Evolutionary conservation across 176 grass and related monocot species (phyloP).

Genomic region (Eragrostis curvula): DNA sequence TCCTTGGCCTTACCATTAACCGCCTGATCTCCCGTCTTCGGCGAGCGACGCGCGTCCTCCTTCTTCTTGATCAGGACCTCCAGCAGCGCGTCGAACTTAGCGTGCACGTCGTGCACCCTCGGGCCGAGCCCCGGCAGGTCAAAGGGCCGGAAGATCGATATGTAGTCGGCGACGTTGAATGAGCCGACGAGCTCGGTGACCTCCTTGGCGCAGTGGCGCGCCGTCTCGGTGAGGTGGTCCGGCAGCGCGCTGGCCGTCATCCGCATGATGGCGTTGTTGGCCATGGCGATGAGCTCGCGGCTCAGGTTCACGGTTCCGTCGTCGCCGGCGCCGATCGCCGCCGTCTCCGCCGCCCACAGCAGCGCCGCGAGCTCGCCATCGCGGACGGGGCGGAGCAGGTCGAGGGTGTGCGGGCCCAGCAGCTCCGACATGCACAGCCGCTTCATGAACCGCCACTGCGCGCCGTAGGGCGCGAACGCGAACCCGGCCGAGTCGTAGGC

Average conservation of each 20-base stretch:
- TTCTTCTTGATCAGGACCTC: constrained; percentile 45
- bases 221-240: constrained; percentile 37
- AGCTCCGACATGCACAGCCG: constrained; percentile 72
- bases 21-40: too few relatives aligned
- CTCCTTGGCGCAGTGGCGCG: constrained; percentile 54
- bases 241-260: constrained; percentile 53
- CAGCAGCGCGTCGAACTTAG: constrained; percentile 56
- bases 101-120: constrained; percentile 39
- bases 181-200: constrained; percentile 65
- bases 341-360: constrained; percentile 28
- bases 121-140: constrained; percentile 62
- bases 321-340: background rate
- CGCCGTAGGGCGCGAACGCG: constrained; percentile 66
- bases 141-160: constrained; percentile 37
- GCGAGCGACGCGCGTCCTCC: too few relatives aligned
- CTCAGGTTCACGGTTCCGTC: constrained; percentile 51
- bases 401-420: constrained; percentile 60
- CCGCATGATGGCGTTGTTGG: constrained; percentile 54
- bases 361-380: constrained; percentile 45
- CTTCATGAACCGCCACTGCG: constrained; percentile 74
- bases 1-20: constrained; percentile 48
- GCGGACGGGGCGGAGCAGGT: constrained; percentile 54
- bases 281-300: constrained; percentile 50
- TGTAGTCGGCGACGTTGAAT: constrained; percentile 67
- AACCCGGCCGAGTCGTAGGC: constrained; percentile 59